Evolutionary conservation across 2,329 filamentous ascomycete species (phyloP).

Genomic region (Diaporthe humulicola): DNA sequence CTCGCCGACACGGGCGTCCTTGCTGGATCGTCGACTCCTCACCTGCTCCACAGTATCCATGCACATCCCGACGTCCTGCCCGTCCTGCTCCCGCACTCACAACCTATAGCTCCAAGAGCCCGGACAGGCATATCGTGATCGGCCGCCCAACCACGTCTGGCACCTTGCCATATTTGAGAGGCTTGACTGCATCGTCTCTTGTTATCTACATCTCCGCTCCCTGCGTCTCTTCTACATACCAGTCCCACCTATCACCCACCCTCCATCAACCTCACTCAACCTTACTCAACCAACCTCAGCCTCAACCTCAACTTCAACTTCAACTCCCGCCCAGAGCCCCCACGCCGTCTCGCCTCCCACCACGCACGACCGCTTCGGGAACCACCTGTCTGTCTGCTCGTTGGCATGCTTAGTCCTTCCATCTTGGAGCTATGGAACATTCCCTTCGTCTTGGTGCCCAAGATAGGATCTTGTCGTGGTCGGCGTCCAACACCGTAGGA

Average conservation of each 20-base stretch:
- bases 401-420: slow-evolving; percentile 25
- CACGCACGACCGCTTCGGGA: not conserved
- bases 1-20: slow-evolving; percentile 34
- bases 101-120: slow-evolving; percentile 28
- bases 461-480: slow-evolving; percentile 60
- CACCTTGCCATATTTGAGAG: slow-evolving; percentile 31
- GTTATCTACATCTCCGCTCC: slow-evolving; percentile 30
- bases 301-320: not conserved
- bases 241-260: slow-evolving; percentile 5
- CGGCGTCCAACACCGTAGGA: slow-evolving; percentile 52
- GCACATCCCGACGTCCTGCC: slow-evolving; percentile 36
- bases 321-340: not conserved
- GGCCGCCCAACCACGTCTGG: slow-evolving; percentile 38
- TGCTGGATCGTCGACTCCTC: slow-evolving; percentile 39
- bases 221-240: slow-evolving; percentile 6
- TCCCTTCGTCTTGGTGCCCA: slow-evolving; percentile 57
- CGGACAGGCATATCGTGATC: slow-evolving; percentile 40
- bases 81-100: slow-evolving; percentile 33
- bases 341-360: not conserved
- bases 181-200: slow-evolving; percentile 18
- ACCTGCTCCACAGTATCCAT: slow-evolving; percentile 38
- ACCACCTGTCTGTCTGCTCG: slow-evolving; percentile 14
- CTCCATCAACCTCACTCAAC: not conserved
- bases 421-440: slow-evolving; percentile 61
- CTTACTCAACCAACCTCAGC: not conserved